These are phyloP conservation scores for Platanthera guangdongensis DNA, from an alignment of 106 monocot genomes.

Conservation along the genomic window DNA sequence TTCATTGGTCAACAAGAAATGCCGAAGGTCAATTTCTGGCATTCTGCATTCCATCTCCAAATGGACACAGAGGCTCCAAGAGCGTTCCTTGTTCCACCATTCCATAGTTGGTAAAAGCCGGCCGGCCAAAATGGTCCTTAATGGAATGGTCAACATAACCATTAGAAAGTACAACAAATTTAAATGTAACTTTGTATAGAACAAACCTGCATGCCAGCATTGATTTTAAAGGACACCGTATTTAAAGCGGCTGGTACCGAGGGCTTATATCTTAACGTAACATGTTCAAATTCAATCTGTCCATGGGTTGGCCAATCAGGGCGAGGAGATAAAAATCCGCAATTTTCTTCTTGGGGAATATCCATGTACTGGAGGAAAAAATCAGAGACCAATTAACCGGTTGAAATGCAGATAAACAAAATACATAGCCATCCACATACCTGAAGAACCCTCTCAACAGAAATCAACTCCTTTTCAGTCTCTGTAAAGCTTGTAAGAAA, in stretches of 20 bases:
- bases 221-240: conserved; percentile 70
- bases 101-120: too few relatives aligned
- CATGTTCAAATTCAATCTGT: conserved; percentile 74
- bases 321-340: conserved; percentile 34
- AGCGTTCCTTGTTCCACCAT: too few relatives aligned
- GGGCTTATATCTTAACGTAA: conserved; percentile 65
- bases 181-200: neutral
- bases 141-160: neutral
- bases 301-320: conserved; percentile 76
- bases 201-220: conserved; percentile 69
- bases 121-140: too few relatives aligned
- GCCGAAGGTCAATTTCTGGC: too few relatives aligned
- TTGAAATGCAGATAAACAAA: neutral
- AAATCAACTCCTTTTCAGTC: conserved; percentile 98
- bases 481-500: conserved; percentile 90
- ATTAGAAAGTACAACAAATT: neutral
- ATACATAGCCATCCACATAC: conserved; percentile 23
- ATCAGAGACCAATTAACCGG: neutral
- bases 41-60: too few relatives aligned
- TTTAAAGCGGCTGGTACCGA: conserved; percentile 60
- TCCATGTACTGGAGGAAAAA: conserved; percentile 63
- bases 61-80: too few relatives aligned
- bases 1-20: too few relatives aligned
- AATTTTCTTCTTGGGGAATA: conserved; percentile 77
- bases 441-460: conserved; percentile 89